phyloP scores from a whole-genome alignment of 257 asterid species.

The Parsonsia alboflavescens region DNA sequence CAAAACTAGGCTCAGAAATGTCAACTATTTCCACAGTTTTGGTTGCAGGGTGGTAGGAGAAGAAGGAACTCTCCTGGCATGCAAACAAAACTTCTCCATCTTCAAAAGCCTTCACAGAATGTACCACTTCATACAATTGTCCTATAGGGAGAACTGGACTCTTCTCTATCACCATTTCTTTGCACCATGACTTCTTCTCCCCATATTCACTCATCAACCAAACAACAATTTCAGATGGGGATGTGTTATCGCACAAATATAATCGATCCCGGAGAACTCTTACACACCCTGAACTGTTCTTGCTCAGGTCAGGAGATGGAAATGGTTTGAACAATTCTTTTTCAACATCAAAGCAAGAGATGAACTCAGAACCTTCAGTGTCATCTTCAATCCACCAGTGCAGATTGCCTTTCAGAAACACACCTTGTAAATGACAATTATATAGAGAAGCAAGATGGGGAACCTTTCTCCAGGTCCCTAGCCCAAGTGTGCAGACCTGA shows the following conservation, averaged over 20 bases:
- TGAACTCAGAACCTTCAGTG: conserved; percentile 21
- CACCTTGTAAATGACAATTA: conserved; percentile 20
- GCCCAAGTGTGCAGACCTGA: conserved; percentile 38
- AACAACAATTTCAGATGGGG: conserved; percentile 25
- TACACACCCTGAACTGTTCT: conserved; percentile 26
- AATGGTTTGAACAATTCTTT: conserved; percentile 35
- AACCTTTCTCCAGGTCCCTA: conserved; percentile 28
- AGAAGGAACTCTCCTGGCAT: conserved; percentile 23
- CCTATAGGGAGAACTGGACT: not conserved
- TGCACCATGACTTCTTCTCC: conserved; percentile 37
- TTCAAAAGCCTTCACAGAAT: conserved; percentile 25
- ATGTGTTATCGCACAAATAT: conserved; percentile 37
- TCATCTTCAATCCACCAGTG: conserved; percentile 47
- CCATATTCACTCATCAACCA: conserved; percentile 60
- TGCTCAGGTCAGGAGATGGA: conserved; percentile 23
- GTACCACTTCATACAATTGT: conserved; percentile 12
- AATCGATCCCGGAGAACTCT: conserved; percentile 26
- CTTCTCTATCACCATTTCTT: conserved; percentile 30
- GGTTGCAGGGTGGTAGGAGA: conserved; percentile 23
- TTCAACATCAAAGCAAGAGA: conserved; percentile 44
- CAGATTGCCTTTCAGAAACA: conserved; percentile 28
- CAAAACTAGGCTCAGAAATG: not conserved
- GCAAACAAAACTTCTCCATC: conserved; percentile 43
- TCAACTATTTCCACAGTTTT: conserved; percentile 10
- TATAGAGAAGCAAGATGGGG: conserved; percentile 23